These are phyloP conservation scores for Trichopus zeylanicus DNA, from an alignment of 116 monocot species.

Conservation along the genomic window DNA sequence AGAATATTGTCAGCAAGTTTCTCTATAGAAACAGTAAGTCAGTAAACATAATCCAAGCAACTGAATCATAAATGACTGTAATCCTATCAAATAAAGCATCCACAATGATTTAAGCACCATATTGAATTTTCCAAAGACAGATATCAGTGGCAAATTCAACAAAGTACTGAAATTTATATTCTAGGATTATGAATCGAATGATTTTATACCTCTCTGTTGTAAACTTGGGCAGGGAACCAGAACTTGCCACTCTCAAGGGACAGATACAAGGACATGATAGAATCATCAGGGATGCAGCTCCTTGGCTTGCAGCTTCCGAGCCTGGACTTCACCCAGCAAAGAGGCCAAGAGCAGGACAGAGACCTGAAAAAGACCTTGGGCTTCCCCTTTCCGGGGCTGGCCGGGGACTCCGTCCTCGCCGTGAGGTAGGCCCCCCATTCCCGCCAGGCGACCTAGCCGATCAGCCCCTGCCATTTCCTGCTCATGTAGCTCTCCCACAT, in stretches of 20 bases:
- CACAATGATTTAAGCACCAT: background rate
- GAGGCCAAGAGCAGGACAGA: slow-evolving; percentile 39
- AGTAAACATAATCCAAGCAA: too few species aligned
- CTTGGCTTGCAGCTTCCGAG: slow-evolving; percentile 4
- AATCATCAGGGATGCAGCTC: slow-evolving; percentile 23
- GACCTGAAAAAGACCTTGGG: slow-evolving; percentile 21
- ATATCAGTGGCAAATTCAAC: too few species aligned
- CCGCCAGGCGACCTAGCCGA: slow-evolving; percentile 21
- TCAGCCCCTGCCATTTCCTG: slow-evolving; percentile 58
- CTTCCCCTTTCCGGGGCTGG: slow-evolving; percentile 8
- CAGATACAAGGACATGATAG: slow-evolving; percentile 67
- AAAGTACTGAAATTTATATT: too few species aligned
- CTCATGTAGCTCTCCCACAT: slow-evolving; percentile 69
- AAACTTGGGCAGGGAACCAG: slow-evolving; percentile 96
- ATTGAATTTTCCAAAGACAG: too few species aligned
- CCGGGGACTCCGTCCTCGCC: slow-evolving; percentile 9
- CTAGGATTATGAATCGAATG: background rate
- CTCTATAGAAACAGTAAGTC: too few species aligned
- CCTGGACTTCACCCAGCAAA: slow-evolving; percentile 51
- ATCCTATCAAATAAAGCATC: background rate
- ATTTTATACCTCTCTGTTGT: slow-evolving; percentile 83
- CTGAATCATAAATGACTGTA: background rate
- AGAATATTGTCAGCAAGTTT: background rate
- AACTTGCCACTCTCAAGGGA: slow-evolving; percentile 71
- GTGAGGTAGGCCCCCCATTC: slow-evolving; percentile 26